phyloP scores from a whole-genome alignment of 176 grass and related monocot genomes.

The Eleusine coracana region DNA sequence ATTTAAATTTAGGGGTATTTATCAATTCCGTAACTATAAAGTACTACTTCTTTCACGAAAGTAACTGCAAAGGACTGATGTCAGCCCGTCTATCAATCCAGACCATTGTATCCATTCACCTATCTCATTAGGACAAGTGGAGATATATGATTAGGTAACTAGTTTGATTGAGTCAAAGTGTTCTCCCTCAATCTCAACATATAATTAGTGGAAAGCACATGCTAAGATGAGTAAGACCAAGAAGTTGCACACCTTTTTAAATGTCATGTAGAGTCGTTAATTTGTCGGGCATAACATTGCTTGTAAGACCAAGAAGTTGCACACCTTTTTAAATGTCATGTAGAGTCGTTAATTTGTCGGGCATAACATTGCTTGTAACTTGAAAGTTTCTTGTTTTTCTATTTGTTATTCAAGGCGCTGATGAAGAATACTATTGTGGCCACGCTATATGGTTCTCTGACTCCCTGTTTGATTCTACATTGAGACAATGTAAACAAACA shows the following conservation, averaged over 20 bases:
- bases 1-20: too few relatives aligned
- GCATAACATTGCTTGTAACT: neutral
- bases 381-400: neutral
- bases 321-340: neutral
- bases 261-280: neutral
- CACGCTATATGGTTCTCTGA: neutral
- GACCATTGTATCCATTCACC: too few relatives aligned
- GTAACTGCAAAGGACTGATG: too few relatives aligned
- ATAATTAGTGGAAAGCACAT: conserved; percentile 5
- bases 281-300: neutral
- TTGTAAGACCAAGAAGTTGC: neutral
- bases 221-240: conserved; percentile 3
- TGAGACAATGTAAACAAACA: neutral
- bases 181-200: neutral
- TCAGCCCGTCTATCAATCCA: too few relatives aligned
- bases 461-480: conserved; percentile 6
- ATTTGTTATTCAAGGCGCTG: neutral
- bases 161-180: neutral
- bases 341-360: neutral
- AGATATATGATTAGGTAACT: neutral
- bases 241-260: neutral
- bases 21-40: too few relatives aligned
- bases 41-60: too few relatives aligned
- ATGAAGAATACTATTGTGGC: neutral
- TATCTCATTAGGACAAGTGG: neutral